A percentile compares a stretch with the other conserved stretches of the same genome.
Evolutionary conservation across 345 rosid species (phyloP).

Genomic region (Tarenaya hassleriana): DNA sequence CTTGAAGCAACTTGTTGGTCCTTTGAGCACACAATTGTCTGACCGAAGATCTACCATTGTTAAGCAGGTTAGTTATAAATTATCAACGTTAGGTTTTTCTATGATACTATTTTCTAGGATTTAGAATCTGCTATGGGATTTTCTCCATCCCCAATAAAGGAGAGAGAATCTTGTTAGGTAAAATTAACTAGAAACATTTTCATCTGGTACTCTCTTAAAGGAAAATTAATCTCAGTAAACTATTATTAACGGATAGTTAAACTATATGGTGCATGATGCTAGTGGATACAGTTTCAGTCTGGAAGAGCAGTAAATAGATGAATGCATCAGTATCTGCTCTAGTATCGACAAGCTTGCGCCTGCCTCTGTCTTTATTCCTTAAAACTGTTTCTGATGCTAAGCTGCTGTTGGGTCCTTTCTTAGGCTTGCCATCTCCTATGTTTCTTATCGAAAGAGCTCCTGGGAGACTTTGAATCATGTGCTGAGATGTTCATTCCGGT

Average conservation of each 20-base stretch:
- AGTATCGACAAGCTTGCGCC: conserved; percentile 8
- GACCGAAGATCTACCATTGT: conserved; percentile 96
- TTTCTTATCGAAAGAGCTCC: conserved; percentile 90
- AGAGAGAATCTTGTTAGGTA: conserved; percentile 14
- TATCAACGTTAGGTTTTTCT: background rate
- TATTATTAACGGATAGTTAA: conserved; percentile 7
- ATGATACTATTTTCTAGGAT: conserved; percentile 1
- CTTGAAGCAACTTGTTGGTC: conserved; percentile 87
- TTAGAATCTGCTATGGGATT: conserved; percentile 9
- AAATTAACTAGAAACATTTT: conserved; percentile 3
- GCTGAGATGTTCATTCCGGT: conserved; percentile 94
- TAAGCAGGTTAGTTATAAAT: conserved; percentile 88
- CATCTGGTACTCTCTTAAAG: conserved; percentile 7
- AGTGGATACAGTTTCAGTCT: conserved; percentile 7
- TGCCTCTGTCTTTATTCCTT: conserved; percentile 16
- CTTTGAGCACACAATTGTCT: conserved; percentile 73
- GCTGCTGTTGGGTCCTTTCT: conserved; percentile 12
- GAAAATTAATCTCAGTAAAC: conserved; percentile 8
- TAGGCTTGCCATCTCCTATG: conserved; percentile 91
- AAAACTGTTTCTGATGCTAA: conserved; percentile 19
- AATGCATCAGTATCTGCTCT: conserved; percentile 13
- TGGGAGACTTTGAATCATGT: conserved; percentile 96
- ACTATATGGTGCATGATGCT: conserved; percentile 8
- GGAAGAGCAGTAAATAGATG: conserved; percentile 1
- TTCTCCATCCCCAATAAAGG: conserved; percentile 7